Percentiles rank a stretch among this genome's conserved stretches.
phyloP scores from a whole-genome alignment of 768 basidiomycete species.

The Boletus bicolor region DNA sequence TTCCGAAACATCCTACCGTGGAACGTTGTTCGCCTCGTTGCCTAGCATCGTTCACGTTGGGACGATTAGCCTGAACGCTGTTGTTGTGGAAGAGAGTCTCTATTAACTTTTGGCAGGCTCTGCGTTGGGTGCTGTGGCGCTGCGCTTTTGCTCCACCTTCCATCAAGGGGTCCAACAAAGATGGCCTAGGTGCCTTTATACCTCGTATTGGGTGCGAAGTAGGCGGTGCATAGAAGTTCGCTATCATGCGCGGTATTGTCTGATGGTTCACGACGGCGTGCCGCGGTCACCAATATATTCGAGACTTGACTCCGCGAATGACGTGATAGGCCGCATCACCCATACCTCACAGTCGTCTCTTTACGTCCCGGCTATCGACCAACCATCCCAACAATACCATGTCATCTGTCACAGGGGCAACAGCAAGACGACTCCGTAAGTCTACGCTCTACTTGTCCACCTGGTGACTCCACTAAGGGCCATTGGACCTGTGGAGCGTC shows the following conservation, averaged over 20 bases:
- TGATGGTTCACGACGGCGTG: too few species aligned
- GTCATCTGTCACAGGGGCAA: not conserved
- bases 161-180: too few species aligned
- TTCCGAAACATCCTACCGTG: not conserved
- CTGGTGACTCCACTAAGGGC: not conserved
- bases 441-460: too few species aligned
- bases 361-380: not conserved
- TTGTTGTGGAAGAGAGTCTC: not conserved
- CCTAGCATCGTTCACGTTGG: not conserved
- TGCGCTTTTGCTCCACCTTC: not conserved
- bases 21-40: not conserved
- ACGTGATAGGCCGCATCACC: not conserved
- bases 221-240: not conserved
- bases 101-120: not conserved
- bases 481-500: not conserved
- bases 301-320: too few species aligned
- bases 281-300: not conserved
- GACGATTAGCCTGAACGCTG: not conserved
- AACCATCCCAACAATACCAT: not conserved
- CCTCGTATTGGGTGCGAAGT: not conserved
- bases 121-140: not conserved
- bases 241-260: not conserved
- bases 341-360: not conserved
- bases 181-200: not conserved
- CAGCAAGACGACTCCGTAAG: not conserved